Evolutionary conservation across 2,329 filamentous ascomycete species (phyloP), one percentile per base, ranked within the genome.

Genomic region (Pyrenophora teres): DNA sequence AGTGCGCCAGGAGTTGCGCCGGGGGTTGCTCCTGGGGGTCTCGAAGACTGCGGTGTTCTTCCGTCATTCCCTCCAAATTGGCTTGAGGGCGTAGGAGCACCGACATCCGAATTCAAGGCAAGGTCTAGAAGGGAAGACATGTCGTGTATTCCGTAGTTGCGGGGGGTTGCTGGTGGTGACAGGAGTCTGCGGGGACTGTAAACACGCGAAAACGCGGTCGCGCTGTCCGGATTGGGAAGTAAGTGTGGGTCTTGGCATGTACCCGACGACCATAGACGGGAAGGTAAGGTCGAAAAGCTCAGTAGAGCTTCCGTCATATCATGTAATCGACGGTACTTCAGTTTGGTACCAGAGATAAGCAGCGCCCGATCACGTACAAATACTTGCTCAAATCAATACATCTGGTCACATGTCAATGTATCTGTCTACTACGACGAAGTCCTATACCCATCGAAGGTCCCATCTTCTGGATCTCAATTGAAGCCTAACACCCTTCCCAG

Each of bases 91-190:
- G 70, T 68, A 44, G 71, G 63, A 44, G 74, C 70, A 30, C 9
- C 27, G 46, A 70, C 70, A 52, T 80, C 80, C 12, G 80, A 82
- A 27, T 76, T 74, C 43, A 82, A 67, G 16, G 78, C 75, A 25
- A 78, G 75, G 63, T 83, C 80, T 10, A 81, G 65, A 16, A 82
- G 65, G 15, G 80, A 81, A 61, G 81, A 80, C 81, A 83, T 83
- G 54, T 50, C 69, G 63, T 43, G 15, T 32, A 18, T 54, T 33
- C 41, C 10, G 23, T 41, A 37, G 46, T 51, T 44, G 43, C 33
- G 38, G 52, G 44, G 48, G 50, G 50, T 31, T 38, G 32, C 43
- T 49, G 18, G 16, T 49, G 18, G 16, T 40, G 32, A 42, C 41
- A 48, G 38, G 50, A 48, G 47, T 30, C 45, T 46, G 57, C 53